Evolutionary conservation across 768 basidiomycete genomes (phyloP).

Genomic region (Pleurotus cornucopiae): DNA sequence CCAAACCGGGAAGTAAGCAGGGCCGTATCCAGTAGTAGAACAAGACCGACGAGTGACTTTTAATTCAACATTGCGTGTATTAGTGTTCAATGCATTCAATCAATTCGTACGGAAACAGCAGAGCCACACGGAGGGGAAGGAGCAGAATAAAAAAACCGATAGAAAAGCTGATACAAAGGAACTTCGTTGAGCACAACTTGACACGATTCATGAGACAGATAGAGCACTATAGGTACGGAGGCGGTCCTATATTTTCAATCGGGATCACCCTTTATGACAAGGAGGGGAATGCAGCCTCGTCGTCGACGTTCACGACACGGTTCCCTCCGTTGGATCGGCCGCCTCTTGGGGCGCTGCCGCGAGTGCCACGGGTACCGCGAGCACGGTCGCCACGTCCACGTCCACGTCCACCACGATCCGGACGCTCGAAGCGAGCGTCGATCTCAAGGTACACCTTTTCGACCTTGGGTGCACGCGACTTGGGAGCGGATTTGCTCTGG

Average conservation of each 20-base stretch:
- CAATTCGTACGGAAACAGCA: background rate
- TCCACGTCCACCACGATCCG: constrained; percentile 62
- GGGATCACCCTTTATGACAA: constrained; percentile 43
- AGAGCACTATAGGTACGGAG: background rate
- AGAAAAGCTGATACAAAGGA: constrained; percentile 4
- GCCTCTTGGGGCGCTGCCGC: constrained; percentile 34
- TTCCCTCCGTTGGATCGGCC: constrained; percentile 36
- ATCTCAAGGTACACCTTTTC: constrained; percentile 93
- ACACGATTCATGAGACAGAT: background rate
- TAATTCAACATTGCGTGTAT: background rate
- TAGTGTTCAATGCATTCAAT: background rate
- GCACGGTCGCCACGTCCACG: constrained; percentile 36
- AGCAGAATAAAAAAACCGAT: background rate
- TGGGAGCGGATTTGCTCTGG: constrained; percentile 64
- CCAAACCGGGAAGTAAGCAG: no score
- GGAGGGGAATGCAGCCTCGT: constrained; percentile 87
- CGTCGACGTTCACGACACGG: constrained; percentile 65
- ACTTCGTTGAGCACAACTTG: background rate
- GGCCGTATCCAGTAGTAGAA: no score
- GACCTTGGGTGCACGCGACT: constrained; percentile 73
- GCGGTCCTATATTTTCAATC: background rate
- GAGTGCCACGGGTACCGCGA: constrained; percentile 40
- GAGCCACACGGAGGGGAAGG: background rate
- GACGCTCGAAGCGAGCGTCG: constrained; percentile 84
- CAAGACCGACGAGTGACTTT: no score